Evolutionary conservation across 352 stramenopile species (phyloP), one percentile per base, ranked within the genome.

Genomic region (Phytophthora pistaciae): DNA sequence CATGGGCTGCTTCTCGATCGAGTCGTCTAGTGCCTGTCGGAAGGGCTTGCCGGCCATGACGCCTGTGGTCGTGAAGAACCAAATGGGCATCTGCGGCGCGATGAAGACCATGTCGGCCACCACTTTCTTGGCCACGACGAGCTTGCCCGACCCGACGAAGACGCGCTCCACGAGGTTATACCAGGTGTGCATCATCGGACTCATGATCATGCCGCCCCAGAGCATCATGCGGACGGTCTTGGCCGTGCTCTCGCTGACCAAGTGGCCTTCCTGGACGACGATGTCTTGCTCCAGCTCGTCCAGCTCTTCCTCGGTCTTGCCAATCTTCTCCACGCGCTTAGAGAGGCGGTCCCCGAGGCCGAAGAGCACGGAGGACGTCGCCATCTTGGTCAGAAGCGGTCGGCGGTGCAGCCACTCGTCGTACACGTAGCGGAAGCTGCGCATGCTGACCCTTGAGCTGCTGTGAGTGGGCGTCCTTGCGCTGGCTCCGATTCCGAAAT

Each of bases 161-260:
- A 72, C 60, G 13, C 62, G 50, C 72, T 98, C 92, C 50, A 98
- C 79, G 21, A 90, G 54, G 40, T 90, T 82, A 73, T 97, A 98
- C 70, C 96, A 98, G 33, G 82, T 94, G 76, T 98, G 90, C 79
- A 94, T 95, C 53, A 82, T 79, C 11, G 90, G 92, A 25, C 89
- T 91, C 70, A 96, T 85, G 25, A 97, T 64, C 46, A 94, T 68
- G 5, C 94, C 83, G 31, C 91, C 91, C 71, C 96, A 97, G 64
- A 96, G 79, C 56, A 94, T 87, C 82, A 93, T 79, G 62, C 82
- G 73, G 40, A 74, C 27, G 13, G 76, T 83, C 27, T 71, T 64
- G 18, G 62, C 62, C 6, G 62, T 31, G 38, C 62, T 63, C 20
- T 62, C 56, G 42, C 62, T 68, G 16, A 68, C 7, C 8, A 60